A percentile compares a stretch with the other conserved stretches of the same genome.
Conservation (phyloP, 2,329 filamentous ascomycete species). For the Apiospora malaysiana region DNA sequence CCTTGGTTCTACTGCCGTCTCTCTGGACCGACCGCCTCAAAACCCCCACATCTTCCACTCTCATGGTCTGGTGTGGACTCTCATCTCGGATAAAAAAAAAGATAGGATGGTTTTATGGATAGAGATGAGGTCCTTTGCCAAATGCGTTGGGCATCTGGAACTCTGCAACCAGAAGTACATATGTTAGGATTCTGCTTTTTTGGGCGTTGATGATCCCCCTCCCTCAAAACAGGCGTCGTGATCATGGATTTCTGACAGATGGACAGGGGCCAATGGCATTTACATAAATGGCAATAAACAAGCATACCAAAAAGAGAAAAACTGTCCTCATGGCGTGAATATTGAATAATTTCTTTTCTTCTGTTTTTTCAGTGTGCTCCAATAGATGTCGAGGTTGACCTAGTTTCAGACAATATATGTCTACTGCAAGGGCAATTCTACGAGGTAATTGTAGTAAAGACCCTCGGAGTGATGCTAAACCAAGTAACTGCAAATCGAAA, state of each 20-base stretch:
- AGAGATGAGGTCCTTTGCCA: slow-evolving; percentile 7
- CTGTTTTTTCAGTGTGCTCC: not conserved
- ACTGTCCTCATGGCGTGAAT: not conserved
- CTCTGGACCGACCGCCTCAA: not conserved
- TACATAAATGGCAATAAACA: slow-evolving; percentile 10
- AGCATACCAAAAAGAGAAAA: not conserved
- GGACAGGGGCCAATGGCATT: not conserved
- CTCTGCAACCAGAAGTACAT: not conserved
- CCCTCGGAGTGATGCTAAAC: no score
- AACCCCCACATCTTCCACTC: not conserved
- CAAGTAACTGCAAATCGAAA: not conserved
- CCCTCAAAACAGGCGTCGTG: not conserved
- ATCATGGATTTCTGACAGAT: not conserved
- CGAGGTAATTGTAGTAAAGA: no score
- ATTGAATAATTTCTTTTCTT: no score
- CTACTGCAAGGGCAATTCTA: not conserved
- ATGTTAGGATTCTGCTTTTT: slow-evolving; percentile 7
- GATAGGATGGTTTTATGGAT: slow-evolving; percentile 9
- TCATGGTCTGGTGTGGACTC: slow-evolving; percentile 3
- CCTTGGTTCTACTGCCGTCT: slow-evolving; percentile 5
- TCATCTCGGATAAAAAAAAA: slow-evolving; percentile 17
- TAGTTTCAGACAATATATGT: not conserved
- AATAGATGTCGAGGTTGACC: not conserved
- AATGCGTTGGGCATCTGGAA: not conserved
- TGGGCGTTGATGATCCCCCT: slow-evolving; percentile 8